These are phyloP conservation scores for Hippophae gyantsensis DNA, from an alignment of 306 rosid genomes.

Conservation along the genomic window DNA sequence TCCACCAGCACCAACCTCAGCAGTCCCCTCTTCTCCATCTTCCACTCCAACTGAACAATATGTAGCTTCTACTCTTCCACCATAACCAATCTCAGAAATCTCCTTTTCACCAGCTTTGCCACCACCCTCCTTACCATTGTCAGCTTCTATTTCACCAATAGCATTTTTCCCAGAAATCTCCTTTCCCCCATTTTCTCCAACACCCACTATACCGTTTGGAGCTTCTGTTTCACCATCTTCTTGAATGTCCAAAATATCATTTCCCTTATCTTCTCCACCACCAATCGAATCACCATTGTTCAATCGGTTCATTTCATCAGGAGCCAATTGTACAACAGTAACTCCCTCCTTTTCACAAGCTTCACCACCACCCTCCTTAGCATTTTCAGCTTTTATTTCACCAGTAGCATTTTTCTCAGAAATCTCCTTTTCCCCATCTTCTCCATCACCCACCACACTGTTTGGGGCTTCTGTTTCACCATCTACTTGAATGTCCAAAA, in stretches of 20 bases:
- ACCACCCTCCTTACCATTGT: slow-evolving; percentile 16
- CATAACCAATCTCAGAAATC: too few species aligned
- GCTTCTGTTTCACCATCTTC: too few species aligned
- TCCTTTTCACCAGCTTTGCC: too few species aligned
- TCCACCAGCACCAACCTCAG: slow-evolving; percentile 23
- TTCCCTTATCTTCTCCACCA: not conserved
- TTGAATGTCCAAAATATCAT: too few species aligned
- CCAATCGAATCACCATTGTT: slow-evolving; percentile 17
- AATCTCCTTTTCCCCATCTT: slow-evolving; percentile 30
- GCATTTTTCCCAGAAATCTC: slow-evolving; percentile 23
- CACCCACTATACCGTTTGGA: slow-evolving; percentile 8
- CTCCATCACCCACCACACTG: slow-evolving; percentile 12
- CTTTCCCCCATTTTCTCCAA: slow-evolving; percentile 27
- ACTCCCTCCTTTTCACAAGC: slow-evolving; percentile 16
- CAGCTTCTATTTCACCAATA: slow-evolving; percentile 17
- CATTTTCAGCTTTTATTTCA: slow-evolving; percentile 19
- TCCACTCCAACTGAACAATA: not conserved
- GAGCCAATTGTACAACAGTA: slow-evolving; percentile 19
- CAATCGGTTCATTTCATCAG: slow-evolving; percentile 14
- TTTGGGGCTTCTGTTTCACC: not conserved
- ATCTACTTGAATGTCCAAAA: too few species aligned
- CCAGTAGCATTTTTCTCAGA: slow-evolving; percentile 22
- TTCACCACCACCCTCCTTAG: slow-evolving; percentile 21
- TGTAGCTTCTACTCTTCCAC: too few species aligned
- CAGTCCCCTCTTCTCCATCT: too few species aligned